Base-by-base conservation (phyloP, 257 asterid genomes). In the Scutellaria barbata region DNA sequence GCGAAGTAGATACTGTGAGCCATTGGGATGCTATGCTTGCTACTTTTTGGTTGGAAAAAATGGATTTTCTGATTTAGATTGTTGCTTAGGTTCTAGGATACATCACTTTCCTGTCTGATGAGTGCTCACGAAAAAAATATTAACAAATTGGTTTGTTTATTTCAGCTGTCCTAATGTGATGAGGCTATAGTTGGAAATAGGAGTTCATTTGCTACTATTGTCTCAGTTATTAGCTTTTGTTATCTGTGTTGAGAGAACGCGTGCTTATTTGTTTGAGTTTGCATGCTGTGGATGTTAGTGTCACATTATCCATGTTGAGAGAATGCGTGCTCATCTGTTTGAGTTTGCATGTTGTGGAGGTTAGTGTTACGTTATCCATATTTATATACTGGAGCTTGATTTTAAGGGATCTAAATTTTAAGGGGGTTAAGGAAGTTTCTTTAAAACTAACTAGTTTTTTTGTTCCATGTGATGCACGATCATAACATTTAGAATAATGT, bases 101-200 rank as follows among this genome's bases (percentile, higher is more conserved):
- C 30, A 16, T 54, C 50, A 17, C 46, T 68, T 46, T 72, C 33
- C 52, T 76, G 69, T 74, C 64, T 41, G 52, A 64, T 54, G 45
- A 37, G 17, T 65, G 58, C 53, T 30, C 33, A 45, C 55, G 69
- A 69, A 54, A 58, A 63, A 59, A 59, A 52, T 59, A 43, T 63
- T 3, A 40, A 53, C 10, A 54, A 56, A 46, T 59, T 46, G 1
- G 16, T 66, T 76, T 60, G 41, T 72, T 33, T 30, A 61, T 63
- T 12, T n/a, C 40, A 39, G 60, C 8, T 53, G 12, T 71, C 37
- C 30, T 58, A 51, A n/a, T 16, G 6, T 43, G 69, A 55, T 11
- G 52, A 43, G 13, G 40, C 71, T 54, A 50, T 68, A 59, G 68
- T 64, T 70, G 57, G 73, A 68, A 68, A 43, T 58, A 1, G 66